phyloP scores from a whole-genome alignment of 2,329 filamentous ascomycete species.

The Metarhizium sp. region DNA sequence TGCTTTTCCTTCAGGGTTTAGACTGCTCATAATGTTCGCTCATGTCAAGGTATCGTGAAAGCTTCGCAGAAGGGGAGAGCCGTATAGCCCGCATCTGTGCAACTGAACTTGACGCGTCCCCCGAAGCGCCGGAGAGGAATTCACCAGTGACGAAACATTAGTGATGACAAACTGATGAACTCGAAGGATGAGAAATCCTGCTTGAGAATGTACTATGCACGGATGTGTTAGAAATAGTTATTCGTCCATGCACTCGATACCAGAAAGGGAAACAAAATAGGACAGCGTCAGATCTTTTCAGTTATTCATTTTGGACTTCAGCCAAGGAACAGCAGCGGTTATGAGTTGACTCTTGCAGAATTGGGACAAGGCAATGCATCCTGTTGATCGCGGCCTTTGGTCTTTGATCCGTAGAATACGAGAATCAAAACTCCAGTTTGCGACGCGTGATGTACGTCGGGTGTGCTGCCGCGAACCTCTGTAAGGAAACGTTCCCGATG shows the following conservation, averaged over 20 bases:
- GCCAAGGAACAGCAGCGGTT: conserved; percentile 40
- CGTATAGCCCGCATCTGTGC: neutral
- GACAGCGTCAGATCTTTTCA: conserved; percentile 65
- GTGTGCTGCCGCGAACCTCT: neutral
- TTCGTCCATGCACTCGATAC: neutral
- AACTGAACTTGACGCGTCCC: neutral
- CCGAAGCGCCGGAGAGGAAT: neutral
- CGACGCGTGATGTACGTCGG: conserved; percentile 19
- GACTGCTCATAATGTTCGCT: conserved; percentile 5
- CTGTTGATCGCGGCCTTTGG: conserved; percentile 54
- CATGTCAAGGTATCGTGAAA: conserved; percentile 1
- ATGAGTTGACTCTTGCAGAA: conserved; percentile 18
- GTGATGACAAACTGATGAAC: neutral
- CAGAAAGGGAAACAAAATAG: conserved; percentile 1
- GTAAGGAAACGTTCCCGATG: neutral
- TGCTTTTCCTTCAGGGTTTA: neutral
- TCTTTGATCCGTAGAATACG: conserved; percentile 33
- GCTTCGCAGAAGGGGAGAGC: neutral
- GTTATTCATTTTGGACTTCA: conserved; percentile 45
- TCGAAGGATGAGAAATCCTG: neutral
- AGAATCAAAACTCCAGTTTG: conserved; percentile 44
- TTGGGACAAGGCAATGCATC: conserved; percentile 5
- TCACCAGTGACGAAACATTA: neutral
- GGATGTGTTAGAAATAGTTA: conserved; percentile 1
- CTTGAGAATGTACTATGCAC: neutral